These are phyloP conservation scores for Lepidium aucheri DNA, from an alignment of 345 rosid genomes.

Conservation along the genomic window DNA sequence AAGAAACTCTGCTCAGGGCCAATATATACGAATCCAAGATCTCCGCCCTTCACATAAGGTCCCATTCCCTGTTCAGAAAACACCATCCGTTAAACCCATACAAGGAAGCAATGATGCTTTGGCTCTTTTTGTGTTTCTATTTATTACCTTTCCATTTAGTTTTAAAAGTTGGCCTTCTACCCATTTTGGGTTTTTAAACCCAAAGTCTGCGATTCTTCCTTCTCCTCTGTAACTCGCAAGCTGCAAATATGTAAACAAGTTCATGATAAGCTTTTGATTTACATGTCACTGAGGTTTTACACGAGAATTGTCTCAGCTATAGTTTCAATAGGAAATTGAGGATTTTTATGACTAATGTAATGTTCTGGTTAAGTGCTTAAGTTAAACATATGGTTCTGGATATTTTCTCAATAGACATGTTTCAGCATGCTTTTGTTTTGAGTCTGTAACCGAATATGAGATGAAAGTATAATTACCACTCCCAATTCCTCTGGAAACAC, in stretches of 20 bases:
- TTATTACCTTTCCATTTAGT: slow-evolving; percentile 72
- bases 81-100: background rate
- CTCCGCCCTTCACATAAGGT: slow-evolving; percentile 75
- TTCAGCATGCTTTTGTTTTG: background rate
- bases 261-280: background rate
- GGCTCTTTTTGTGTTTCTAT: background rate
- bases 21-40: slow-evolving; percentile 78
- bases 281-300: background rate
- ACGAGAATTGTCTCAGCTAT: background rate
- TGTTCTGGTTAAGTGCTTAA: background rate
- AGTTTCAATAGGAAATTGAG: background rate
- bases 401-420: slow-evolving; percentile 1
- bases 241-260: slow-evolving; percentile 30
- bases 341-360: background rate
- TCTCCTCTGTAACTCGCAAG: slow-evolving; percentile 78
- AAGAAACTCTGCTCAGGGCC: slow-evolving; percentile 92
- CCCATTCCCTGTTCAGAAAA: slow-evolving; percentile 54
- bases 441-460: slow-evolving; percentile 1
- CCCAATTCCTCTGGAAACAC: slow-evolving; percentile 81
- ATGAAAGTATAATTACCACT: slow-evolving; percentile 52
- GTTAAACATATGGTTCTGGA: background rate
- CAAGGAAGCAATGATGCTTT: background rate
- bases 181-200: slow-evolving; percentile 76
- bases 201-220: slow-evolving; percentile 87
- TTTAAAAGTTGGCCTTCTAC: slow-evolving; percentile 87